Percentiles rank a stretch among this genome's conserved stretches.
Evolutionary conservation across 108 stramenopile genomes (phyloP).

Genomic region (Poteriospumella lacustris): DNA sequence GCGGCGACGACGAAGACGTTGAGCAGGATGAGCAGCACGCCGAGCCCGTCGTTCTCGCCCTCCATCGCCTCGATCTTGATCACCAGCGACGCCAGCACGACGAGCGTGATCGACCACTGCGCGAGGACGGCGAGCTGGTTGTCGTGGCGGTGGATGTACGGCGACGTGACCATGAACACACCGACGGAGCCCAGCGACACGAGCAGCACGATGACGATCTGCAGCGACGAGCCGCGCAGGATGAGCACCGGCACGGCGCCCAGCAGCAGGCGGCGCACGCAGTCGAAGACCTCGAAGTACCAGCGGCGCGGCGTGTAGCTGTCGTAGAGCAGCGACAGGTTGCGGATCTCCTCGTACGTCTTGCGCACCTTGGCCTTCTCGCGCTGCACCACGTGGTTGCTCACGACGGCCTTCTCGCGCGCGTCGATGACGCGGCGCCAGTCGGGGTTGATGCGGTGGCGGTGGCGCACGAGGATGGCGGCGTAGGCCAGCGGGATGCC

Average conservation of each 20-base stretch:
- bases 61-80: neutral
- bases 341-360: neutral
- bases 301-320: neutral
- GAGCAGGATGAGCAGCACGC: neutral
- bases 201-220: neutral
- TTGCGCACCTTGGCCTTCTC: conserved; percentile 14
- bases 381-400: neutral
- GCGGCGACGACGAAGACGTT: neutral
- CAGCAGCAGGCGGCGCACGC: neutral
- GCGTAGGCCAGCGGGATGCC: neutral
- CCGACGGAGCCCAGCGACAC: neutral
- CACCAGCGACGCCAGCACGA: neutral
- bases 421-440: neutral
- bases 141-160: neutral
- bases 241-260: neutral
- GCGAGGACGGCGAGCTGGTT: neutral
- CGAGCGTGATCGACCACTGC: conserved; percentile 20
- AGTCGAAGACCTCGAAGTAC: conserved; percentile 10
- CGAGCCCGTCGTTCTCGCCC: conserved; percentile 2
- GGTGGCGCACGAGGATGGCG: neutral
- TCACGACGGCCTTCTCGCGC: neutral
- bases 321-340: neutral
- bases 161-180: neutral
- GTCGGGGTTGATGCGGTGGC: neutral
- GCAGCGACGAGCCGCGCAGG: neutral